Evolutionary conservation across 306 rosid genomes (phyloP).

Genomic region (Castanopsis chinensis): DNA sequence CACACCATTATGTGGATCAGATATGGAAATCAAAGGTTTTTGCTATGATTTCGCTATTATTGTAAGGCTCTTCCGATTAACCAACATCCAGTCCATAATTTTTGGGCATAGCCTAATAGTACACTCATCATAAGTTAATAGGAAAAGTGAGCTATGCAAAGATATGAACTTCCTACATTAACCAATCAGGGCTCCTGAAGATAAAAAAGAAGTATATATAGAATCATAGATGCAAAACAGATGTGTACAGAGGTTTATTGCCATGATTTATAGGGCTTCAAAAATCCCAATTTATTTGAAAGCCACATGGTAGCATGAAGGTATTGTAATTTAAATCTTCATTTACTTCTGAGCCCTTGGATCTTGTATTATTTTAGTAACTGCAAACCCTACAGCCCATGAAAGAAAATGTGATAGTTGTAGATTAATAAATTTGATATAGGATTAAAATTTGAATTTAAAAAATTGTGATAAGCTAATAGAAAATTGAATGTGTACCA

Average conservation of each 20-base stretch:
- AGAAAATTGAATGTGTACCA: neutral
- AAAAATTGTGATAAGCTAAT: neutral
- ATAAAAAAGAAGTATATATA: neutral
- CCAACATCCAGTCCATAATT: neutral
- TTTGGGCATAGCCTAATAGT: neutral
- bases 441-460: too few relatives aligned
- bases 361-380: conserved; percentile 27
- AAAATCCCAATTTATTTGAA: neutral
- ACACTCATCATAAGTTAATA: neutral
- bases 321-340: neutral
- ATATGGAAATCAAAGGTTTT: neutral
- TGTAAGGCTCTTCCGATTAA: neutral
- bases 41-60: neutral
- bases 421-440: neutral
- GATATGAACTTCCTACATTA: neutral
- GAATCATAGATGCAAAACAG: neutral
- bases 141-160: neutral
- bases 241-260: neutral
- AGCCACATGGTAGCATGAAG: neutral
- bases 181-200: too few relatives aligned
- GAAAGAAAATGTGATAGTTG: neutral
- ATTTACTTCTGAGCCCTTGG: conserved; percentile 3
- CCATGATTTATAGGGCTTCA: neutral
- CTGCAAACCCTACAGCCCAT: conserved; percentile 4
- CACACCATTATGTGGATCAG: neutral